Percentiles rank a stretch among this genome's conserved stretches.
Evolutionary conservation across 1,284 basidiomycete species (phyloP).

Genomic region (Blastosporella zonata): DNA sequence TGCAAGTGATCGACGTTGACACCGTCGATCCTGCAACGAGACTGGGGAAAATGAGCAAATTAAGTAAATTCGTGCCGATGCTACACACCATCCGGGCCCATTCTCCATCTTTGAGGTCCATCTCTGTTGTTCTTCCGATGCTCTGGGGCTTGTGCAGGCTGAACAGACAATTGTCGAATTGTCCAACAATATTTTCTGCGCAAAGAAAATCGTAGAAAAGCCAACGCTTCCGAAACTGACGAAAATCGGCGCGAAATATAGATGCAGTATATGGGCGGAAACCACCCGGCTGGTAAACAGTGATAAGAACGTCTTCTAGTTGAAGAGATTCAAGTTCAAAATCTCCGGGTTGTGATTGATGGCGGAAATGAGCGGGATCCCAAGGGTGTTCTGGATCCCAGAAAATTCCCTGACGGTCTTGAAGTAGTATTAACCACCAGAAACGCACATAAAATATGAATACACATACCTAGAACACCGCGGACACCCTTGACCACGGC

Average conservation of each 20-base stretch:
- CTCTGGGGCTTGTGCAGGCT: constrained; percentile 97
- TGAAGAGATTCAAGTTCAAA: constrained; percentile 90
- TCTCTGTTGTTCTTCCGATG: constrained; percentile 86
- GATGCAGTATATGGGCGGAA: constrained; percentile 95
- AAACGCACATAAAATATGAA: background rate
- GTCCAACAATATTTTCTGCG: constrained; percentile 94
- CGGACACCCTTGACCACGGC: constrained; percentile 93
- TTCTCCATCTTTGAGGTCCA: constrained; percentile 75
- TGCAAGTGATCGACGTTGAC: constrained; percentile 97
- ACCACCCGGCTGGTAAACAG: constrained; percentile 89
- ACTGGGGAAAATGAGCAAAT: constrained; percentile 45
- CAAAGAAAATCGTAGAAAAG: constrained; percentile 90
- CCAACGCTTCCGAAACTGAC: constrained; percentile 89
- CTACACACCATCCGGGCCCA: constrained; percentile 84
- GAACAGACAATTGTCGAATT: constrained; percentile 97
- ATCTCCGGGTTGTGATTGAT: constrained; percentile 74
- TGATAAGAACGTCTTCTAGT: constrained; percentile 91
- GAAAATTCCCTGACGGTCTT: constrained; percentile 87
- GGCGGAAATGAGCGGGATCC: constrained; percentile 81
- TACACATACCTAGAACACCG: constrained; percentile 79
- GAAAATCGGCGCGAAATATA: constrained; percentile 92
- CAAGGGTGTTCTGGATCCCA: constrained; percentile 82
- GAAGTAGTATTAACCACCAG: background rate
- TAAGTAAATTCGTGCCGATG: background rate
- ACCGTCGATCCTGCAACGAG: constrained; percentile 94